Evolutionary conservation across 345 rosid species (phyloP), one percentile per base, ranked within the genome.

Genomic region (Citrus unshiu): DNA sequence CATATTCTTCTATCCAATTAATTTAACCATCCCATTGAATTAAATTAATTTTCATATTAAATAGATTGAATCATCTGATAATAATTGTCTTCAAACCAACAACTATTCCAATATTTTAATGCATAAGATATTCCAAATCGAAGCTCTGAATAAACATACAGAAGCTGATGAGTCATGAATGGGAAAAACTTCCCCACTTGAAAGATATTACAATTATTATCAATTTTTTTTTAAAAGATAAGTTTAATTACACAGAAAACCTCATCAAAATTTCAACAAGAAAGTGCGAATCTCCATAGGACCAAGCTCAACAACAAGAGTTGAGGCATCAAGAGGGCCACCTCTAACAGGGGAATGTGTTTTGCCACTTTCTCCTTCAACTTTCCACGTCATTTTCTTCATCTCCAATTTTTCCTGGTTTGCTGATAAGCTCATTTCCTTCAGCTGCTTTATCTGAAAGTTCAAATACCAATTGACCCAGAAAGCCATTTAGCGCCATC

Each of bases 381-480:
- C 70, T 64, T 64, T 64, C 78, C 78, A 64, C n/a, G 8, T 64
- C 62, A 75, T 75, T 27, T 43, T 75, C 60, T 64, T 75, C 62
- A 49, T 46, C 61, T 64, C 30, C 6, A 86, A 88, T 81, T 90
- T 91, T 68, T 88, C 88, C 79, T 93, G 91, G 84, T 86, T 94
- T 58, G 88, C 80, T 35, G 90, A 83, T 69, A 95, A 85, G 83
- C 95, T 95, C 92, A 86, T 89, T 82, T 95, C 97, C 70, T 84
- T 89, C 82, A 87, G 80, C 79, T 84, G 80, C 76, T 85, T 89
- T 70, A 94, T 86, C 98, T 94, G 84, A 70, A 70, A 62, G 54
- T 60, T 60, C 30, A 67, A 39, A 49, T 25, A 34, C 43, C 61
- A 62, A 63, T 21, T 34, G 10, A 40, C 49, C 27, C 69, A 62